Conservation (phyloP, 768 basidiomycete genomes). For the Rhizopogon sp. region DNA sequence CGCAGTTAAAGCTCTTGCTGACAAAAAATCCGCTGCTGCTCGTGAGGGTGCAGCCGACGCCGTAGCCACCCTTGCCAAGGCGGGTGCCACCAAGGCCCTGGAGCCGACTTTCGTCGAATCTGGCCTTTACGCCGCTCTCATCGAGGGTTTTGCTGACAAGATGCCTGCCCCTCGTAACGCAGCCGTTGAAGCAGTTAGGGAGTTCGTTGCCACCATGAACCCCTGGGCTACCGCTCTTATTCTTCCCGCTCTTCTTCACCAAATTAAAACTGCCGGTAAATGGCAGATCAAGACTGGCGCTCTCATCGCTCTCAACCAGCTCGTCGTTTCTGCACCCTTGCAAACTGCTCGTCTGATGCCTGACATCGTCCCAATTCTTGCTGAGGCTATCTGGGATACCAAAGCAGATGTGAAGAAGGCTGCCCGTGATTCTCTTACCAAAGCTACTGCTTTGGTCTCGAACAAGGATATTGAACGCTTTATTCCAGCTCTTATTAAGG, state of each 20-base stretch:
- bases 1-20: conserved; percentile 76
- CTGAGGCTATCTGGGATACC: conserved; percentile 98
- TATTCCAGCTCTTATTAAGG: conserved; percentile 96
- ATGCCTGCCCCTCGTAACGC: conserved; percentile 82
- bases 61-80: conserved; percentile 58
- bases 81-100: conserved; percentile 73
- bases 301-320: conserved; percentile 77
- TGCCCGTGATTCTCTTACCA: conserved; percentile 89
- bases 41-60: conserved; percentile 85
- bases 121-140: conserved; percentile 79
- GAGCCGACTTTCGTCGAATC: conserved; percentile 87
- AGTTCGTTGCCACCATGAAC: conserved; percentile 74
- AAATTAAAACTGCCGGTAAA: conserved; percentile 94
- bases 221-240: conserved; percentile 82
- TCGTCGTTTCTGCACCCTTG: conserved; percentile 74
- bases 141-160: conserved; percentile 95
- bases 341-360: conserved; percentile 90
- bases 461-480: conserved; percentile 99
- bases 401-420: conserved; percentile 99
- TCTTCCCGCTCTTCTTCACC: conserved; percentile 84
- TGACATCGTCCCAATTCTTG: conserved; percentile 89
- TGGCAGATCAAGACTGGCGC: conserved; percentile 96
- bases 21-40: conserved; percentile 92
- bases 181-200: conserved; percentile 77
- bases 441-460: conserved; percentile 89